phyloP scores from a whole-genome alignment of 1,284 basidiomycete genomes.

The Salmacisia buchloeana region DNA sequence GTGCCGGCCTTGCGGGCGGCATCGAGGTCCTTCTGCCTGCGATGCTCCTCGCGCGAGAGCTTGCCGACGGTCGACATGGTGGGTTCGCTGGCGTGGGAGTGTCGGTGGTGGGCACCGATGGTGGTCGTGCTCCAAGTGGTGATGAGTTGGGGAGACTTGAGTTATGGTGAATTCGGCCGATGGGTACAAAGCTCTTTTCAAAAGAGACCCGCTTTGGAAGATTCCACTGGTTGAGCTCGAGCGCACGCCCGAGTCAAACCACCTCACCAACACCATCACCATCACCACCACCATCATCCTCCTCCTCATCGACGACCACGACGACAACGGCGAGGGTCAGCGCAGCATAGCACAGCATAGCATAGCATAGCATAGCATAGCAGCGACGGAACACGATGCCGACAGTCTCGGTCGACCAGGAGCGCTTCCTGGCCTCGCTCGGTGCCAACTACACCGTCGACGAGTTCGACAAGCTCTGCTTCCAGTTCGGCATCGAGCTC shows the following conservation, averaged over 20 bases:
- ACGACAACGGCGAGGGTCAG: background rate
- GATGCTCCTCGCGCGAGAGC: slow-evolving; percentile 84
- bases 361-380: background rate
- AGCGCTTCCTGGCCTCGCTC: slow-evolving; percentile 81
- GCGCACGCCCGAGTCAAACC: background rate
- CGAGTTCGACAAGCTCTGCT: slow-evolving; percentile 91
- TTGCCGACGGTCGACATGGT: slow-evolving; percentile 62
- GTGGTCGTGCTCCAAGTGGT: background rate
- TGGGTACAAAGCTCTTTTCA: background rate
- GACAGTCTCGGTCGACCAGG: slow-evolving; percentile 90
- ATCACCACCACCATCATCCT: too few species aligned
- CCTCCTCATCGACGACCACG: background rate
- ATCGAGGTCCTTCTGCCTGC: slow-evolving; percentile 90
- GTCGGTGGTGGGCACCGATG: background rate
- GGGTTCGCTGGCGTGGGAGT: background rate
- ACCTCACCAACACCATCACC: background rate
- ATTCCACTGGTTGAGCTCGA: background rate
- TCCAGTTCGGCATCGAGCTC: slow-evolving; percentile 94
- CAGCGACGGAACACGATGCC: slow-evolving; percentile 61
- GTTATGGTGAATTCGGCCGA: background rate
- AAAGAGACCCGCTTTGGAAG: background rate
- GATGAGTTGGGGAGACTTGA: background rate
- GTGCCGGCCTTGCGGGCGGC: slow-evolving; percentile 90
- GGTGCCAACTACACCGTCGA: slow-evolving; percentile 68
- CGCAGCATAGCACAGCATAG: background rate